Percentiles rank a stretch among this genome's conserved stretches.
phyloP scores from a whole-genome alignment of 2,329 filamentous ascomycete genomes.

The Fusarium denticulatum region DNA sequence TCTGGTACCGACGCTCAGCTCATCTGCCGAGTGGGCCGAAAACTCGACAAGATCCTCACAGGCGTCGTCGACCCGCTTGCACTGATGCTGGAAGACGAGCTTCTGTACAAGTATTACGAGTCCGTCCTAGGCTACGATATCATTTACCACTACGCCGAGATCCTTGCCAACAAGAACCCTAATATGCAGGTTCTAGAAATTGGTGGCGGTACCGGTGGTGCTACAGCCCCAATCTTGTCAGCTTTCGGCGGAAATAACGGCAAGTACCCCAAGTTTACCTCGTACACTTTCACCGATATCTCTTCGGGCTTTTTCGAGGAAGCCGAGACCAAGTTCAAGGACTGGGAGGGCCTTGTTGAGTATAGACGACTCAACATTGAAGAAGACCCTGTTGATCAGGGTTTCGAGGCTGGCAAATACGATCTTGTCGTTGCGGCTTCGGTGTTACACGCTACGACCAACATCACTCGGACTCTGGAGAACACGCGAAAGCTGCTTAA shows the following conservation, averaged over 20 bases:
- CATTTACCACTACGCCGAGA: background rate
- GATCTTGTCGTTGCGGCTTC: background rate
- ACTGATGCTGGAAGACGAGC: background rate
- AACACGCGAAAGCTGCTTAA: background rate
- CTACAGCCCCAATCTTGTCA: background rate
- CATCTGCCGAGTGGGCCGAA: background rate
- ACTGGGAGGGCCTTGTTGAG: background rate
- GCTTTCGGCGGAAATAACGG: background rate
- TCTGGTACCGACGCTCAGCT: background rate
- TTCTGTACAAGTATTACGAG: background rate
- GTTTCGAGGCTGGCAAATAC: background rate
- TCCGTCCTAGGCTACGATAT: background rate
- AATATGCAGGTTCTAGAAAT: background rate
- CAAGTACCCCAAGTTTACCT: background rate
- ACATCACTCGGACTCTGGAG: background rate
- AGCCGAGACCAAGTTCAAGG: background rate
- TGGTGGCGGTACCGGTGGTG: background rate
- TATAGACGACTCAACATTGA: background rate
- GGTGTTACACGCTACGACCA: background rate
- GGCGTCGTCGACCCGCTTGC: background rate
- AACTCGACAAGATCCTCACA: background rate
- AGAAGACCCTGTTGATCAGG: background rate
- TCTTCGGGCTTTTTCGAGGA: background rate
- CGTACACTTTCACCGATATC: background rate
- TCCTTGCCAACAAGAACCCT: background rate